Evolutionary conservation across 2,329 filamentous ascomycete genomes (phyloP).

Genomic region (Alternaria angustiovoidea): DNA sequence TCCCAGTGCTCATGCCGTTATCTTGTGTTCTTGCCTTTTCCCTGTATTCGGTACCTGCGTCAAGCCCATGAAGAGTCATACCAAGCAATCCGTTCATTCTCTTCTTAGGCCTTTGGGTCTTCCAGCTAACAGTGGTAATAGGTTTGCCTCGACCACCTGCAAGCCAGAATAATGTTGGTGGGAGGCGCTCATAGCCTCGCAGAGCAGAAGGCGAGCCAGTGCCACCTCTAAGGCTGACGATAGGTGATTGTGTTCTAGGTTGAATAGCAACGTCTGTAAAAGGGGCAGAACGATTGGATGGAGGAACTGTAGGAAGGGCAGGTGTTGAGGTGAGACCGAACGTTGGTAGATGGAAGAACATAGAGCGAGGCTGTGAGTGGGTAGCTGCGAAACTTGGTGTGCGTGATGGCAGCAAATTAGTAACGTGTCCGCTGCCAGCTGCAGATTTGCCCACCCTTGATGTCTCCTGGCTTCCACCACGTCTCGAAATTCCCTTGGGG

Average conservation of each 20-base stretch:
- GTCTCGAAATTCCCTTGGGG: not conserved
- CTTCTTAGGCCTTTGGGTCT: conserved; percentile 27
- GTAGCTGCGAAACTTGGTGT: not conserved
- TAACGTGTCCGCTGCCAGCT: no score
- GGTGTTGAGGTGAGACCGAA: not conserved
- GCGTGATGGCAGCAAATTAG: not conserved
- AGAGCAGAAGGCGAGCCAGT: conserved; percentile 9
- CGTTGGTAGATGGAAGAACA: not conserved
- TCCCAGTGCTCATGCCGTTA: not conserved
- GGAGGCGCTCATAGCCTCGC: conserved; percentile 20
- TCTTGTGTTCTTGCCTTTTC: not conserved
- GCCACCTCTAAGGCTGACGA: conserved; percentile 29
- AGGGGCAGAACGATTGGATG: not conserved
- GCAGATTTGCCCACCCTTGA: not conserved
- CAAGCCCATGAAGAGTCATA: conserved; percentile 31
- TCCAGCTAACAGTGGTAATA: conserved; percentile 30
- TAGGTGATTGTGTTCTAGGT: not conserved
- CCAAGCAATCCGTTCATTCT: conserved; percentile 37
- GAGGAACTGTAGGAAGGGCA: not conserved
- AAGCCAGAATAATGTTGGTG: conserved; percentile 32
- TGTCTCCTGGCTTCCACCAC: no score
- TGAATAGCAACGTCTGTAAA: not conserved
- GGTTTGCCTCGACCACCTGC: conserved; percentile 31
- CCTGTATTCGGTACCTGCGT: not conserved
- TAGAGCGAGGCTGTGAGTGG: not conserved